These are phyloP conservation scores for Tetrahymena elliotti DNA, from an alignment of 73 alveolate genomes.

Conservation along the genomic window DNA sequence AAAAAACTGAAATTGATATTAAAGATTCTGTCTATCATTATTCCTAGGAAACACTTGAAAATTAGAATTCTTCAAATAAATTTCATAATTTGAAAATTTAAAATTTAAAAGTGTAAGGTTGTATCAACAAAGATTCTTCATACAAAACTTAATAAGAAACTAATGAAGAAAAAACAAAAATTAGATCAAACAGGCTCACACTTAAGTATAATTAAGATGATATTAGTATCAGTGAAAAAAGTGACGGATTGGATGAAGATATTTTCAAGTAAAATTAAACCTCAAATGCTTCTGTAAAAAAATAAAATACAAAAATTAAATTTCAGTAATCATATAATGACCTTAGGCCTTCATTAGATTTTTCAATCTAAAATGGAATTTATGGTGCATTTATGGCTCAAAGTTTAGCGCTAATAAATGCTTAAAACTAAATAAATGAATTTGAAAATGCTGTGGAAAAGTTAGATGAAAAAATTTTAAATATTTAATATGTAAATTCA, in stretches of 20 bases:
- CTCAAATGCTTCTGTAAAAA: neutral
- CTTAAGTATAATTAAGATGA: neutral
- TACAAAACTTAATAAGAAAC: neutral
- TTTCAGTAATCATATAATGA: neutral
- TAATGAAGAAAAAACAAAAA: neutral
- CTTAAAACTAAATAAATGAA: neutral
- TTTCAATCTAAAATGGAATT: too few relatives aligned
- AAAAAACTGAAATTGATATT: too few relatives aligned
- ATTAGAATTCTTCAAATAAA: too few relatives aligned
- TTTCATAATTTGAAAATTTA: too few relatives aligned
- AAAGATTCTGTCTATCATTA: too few relatives aligned
- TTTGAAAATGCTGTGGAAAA: neutral
- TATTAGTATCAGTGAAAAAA: too few relatives aligned
- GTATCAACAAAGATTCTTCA: neutral
- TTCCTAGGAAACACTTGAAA: neutral
- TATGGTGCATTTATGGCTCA: neutral
- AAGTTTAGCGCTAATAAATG: neutral
- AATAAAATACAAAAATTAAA: too few relatives aligned
- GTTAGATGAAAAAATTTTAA: neutral
- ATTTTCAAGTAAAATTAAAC: neutral
- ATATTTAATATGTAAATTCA: too few relatives aligned
- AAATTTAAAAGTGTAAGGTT: too few relatives aligned
- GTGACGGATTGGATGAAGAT: neutral
- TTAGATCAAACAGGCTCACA: neutral
- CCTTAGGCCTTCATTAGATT: neutral